Base-by-base conservation (phyloP, 352 stramenopile species). In the Pythium brachiatum region DNA sequence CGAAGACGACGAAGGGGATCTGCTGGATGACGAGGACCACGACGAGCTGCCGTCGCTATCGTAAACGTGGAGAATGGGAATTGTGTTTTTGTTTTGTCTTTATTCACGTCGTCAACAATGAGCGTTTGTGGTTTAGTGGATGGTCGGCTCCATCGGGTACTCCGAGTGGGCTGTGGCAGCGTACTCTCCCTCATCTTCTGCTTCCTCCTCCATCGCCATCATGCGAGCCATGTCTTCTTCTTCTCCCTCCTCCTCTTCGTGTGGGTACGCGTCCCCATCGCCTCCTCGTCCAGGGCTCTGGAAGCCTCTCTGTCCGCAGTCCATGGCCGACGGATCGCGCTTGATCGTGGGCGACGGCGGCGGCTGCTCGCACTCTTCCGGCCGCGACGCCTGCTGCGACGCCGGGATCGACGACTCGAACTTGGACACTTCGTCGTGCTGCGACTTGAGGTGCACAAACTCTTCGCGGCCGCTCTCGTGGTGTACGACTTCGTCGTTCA, bases 401-500 rank as follows among this genome's bases (percentile, higher is more conserved):
- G 66, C 70, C 9, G 83, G 86, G 12, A 88, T 84, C 0, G 77
- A 89, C 18, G 83, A 87, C 55, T 93, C 82, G 41, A 95, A 95
- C 31, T 84, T 83, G 25, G 86, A 95, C 47, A 93, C 76, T 70
- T 95, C 86, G 57, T 94, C 86, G 55, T 92, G 76, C 27, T 82
- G 70, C 29, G 82, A 92, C 57, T 95, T 95, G 50, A 92, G 68
- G 34, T 94, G 84, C 26, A 95, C 63, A 57, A 95, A 93, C 54
- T 95, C 84, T 51, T 95, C 84, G 29, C 79, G 78, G 2, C 86
- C 83, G 20, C 81, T 74, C 53, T 95, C 83, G 27, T 91, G 76
- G 60, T 93, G 81, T 32, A 95, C 83, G 31, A 93, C 75, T 59
- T 94, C 83, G 64, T 89, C 81, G 55, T 94, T 94, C 44, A 94